Evolutionary conservation across 768 basidiomycete genomes (phyloP), one percentile per base, ranked within the genome.

Genomic region (Hysterangium stoloniferum): DNA sequence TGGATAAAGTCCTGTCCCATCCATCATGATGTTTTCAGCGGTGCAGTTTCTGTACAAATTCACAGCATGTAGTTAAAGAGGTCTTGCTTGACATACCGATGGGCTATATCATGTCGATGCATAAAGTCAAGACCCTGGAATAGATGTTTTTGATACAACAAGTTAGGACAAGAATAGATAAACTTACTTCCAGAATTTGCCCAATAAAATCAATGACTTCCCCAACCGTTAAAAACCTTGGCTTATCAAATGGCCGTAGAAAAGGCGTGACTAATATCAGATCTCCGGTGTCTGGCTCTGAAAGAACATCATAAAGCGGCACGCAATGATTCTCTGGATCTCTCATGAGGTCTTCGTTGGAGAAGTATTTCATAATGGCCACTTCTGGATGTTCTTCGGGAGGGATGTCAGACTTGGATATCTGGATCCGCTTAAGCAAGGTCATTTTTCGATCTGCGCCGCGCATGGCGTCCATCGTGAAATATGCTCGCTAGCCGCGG

Each of bases 11-110:
- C 17, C 5, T 1, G 31, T 52, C 4, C 42, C 60, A 36, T 70
- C 68, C 65, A 69, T 62, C 65, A 70, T 65, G 6, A 73, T 49
- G 20, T 72, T 73, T 24, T 53, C 42, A 11, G 19, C 47, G 13
- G 43, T 54, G 28, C 57, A 62, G 31, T 64, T 63, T 0, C 66
- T 71, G 8, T 12, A 15, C 13, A 22, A 9, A 19, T 11, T 24
- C 11, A 12, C 15, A 25, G 28, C 34, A 51, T 6, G 3, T 29
- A 25, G 17, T 24, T 24, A 38, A n/a, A n/a, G n/a, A n/a, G n/a
- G n/a, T n/a, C n/a, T n/a, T n/a, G n/a, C n/a, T n/a, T n/a, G n/a
- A 41, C 40, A 4, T 22, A 55, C 54, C 52, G 22, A 42, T 54
- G 54, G 13, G 54, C 54, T 5, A 54, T 38, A 27, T 19, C 12